phyloP scores from a whole-genome alignment of 306 rosid genomes.

The Astragalus glycyphyllos region DNA sequence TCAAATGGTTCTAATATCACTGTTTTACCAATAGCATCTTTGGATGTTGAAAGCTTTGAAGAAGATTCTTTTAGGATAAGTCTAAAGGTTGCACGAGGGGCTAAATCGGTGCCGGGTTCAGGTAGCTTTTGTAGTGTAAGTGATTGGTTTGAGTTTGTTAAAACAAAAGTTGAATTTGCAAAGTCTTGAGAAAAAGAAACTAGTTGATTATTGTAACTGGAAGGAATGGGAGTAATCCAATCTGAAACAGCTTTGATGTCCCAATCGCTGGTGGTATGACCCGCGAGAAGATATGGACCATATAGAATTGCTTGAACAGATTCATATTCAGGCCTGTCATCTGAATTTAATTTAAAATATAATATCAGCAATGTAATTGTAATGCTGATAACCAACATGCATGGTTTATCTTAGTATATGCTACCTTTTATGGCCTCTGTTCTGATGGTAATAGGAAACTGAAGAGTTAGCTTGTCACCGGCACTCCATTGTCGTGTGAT shows the following conservation, averaged over 20 bases:
- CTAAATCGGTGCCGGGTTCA: slow-evolving; percentile 54
- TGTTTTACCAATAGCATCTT: slow-evolving; percentile 39
- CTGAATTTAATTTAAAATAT: slow-evolving; percentile 59
- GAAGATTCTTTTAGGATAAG: slow-evolving; percentile 50
- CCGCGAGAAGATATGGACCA: slow-evolving; percentile 82
- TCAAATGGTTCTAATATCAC: slow-evolving; percentile 74
- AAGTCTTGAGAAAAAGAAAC: slow-evolving; percentile 58
- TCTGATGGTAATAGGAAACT: slow-evolving; percentile 69
- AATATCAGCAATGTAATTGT: too few species aligned
- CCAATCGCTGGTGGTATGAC: slow-evolving; percentile 63
- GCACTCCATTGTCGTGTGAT: slow-evolving; percentile 62
- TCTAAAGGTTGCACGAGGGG: slow-evolving; percentile 74
- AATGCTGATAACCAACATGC: too few species aligned
- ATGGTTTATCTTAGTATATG: too few species aligned
- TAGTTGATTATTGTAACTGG: slow-evolving; percentile 56
- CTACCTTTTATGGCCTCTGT: slow-evolving; percentile 79
- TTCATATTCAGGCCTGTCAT: slow-evolving; percentile 70
- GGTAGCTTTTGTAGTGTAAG: slow-evolving; percentile 59
- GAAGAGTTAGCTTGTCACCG: slow-evolving; percentile 66
- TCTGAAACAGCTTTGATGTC: slow-evolving; percentile 57
- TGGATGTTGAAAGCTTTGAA: slow-evolving; percentile 16
- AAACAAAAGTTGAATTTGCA: slow-evolving; percentile 50
- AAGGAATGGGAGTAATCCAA: slow-evolving; percentile 75
- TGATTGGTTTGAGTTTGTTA: slow-evolving; percentile 60
- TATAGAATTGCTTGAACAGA: slow-evolving; percentile 77